Base-by-base conservation (phyloP, 148 eudicot genomes). In the Hydrangea macrophylla region DNA sequence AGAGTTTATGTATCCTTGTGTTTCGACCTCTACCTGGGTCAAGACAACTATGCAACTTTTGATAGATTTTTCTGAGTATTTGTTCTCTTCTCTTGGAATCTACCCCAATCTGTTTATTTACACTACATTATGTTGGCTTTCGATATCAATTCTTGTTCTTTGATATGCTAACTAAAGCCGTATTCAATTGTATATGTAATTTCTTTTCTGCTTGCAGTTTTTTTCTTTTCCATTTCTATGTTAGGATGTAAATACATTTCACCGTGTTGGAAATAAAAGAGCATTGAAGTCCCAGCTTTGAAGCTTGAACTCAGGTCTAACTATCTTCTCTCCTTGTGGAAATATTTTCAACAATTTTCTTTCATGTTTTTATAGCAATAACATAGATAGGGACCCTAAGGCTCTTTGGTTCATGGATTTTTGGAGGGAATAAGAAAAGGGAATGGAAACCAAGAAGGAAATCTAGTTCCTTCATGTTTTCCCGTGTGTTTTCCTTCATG, bases 211-310 rank as follows among this genome's bases (percentile, higher is more conserved):
- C 7, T 42, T 69, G 24, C 45, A 44, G 59, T 44, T 58, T 67
- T 22, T 44, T 35, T 51, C 32, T 31, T 48, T 26, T 9, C 39
- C 36, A 54, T 15, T 27, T 22, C 22, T 23, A 60, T 53, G 30
- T 50, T 60, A 36, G 65, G 65, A 17, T 48, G 27, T 39, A 35
- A 30, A 50, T 48, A 60, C 35, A 22, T 15, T 69, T 26, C 7
- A 0, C 25, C 22, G 10, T 40, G 12, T 28, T 18, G 59, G 42
- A 27, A 37, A 36, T 39, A 40, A 42, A 13, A 39, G 39, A n/a
- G 25, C 39, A 9, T 35, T 4, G 39, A 5, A 35, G 44, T 44
- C 33, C 57, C 40, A 9, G 36, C 26, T 27, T 50, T 48, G 55
- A 64, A 64, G 40, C 26, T 64, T 65, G 17, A 53, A 20, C 39